These are phyloP conservation scores for Lodderomyces elongisporus DNA, from an alignment of 1,139 yeast genomes.

Conservation along the genomic window DNA sequence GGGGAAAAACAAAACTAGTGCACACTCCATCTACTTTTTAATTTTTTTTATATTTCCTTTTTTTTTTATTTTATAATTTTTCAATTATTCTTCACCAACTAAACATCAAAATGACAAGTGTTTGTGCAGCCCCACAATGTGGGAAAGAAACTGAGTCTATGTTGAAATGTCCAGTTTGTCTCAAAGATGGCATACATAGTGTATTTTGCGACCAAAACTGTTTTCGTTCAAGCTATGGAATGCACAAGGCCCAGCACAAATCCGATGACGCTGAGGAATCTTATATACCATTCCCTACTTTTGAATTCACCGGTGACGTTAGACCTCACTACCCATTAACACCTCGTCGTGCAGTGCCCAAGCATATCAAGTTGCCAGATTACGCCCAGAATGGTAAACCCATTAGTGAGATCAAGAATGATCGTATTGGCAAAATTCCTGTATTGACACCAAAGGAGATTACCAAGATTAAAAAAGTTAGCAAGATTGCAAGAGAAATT, in stretches of 20 bases:
- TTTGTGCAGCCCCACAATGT: constrained; percentile 76
- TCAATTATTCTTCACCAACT: neutral
- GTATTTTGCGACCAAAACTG: constrained; percentile 83
- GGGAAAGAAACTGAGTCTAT: constrained; percentile 72
- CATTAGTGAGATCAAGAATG: constrained; percentile 67
- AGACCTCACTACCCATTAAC: constrained; percentile 80
- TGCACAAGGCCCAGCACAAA: constrained; percentile 49
- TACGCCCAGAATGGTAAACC: constrained; percentile 83
- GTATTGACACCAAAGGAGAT: constrained; percentile 61
- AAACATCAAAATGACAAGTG: constrained; percentile 1
- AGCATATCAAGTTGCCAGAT: constrained; percentile 71
- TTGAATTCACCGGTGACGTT: constrained; percentile 65
- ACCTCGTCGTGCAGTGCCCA: constrained; percentile 67
- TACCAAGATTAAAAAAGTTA: constrained; percentile 68
- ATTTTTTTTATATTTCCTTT: too few species aligned
- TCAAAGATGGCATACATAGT: constrained; percentile 59
- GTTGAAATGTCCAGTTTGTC: constrained; percentile 87
- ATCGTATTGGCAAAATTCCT: constrained; percentile 62
- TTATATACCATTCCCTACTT: constrained; percentile 85
- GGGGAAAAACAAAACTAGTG: too few species aligned
- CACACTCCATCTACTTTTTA: too few species aligned
- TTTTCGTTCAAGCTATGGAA: constrained; percentile 69
- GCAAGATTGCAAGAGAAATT: constrained; percentile 77
- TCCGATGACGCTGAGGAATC: constrained; percentile 42
- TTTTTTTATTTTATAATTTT: too few species aligned